phyloP scores from a whole-genome alignment of 2,329 filamentous ascomycete species.

The Trichoderma koningii region DNA sequence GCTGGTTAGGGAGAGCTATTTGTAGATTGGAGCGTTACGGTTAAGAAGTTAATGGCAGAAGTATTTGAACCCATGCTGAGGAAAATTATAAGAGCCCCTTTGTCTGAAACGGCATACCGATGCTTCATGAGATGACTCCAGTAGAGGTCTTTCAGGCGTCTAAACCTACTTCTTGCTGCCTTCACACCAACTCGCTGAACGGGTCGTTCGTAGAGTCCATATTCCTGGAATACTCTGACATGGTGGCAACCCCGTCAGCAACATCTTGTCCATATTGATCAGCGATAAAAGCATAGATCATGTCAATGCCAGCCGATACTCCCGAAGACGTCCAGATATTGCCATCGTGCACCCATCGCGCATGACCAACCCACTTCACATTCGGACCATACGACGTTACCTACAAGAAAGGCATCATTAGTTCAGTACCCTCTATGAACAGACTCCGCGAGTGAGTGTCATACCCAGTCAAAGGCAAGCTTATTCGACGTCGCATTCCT shows the following conservation, averaged over 20 bases:
- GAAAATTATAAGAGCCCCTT: no score
- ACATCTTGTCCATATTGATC: slow-evolving; percentile 52
- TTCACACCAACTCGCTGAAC: slow-evolving; percentile 40
- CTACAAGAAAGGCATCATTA: slow-evolving; percentile 4
- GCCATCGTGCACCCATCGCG: slow-evolving; percentile 62
- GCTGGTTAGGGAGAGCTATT: neutral
- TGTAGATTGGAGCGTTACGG: neutral
- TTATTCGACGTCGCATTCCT: slow-evolving; percentile 64
- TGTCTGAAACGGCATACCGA: no score
- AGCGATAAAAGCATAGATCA: slow-evolving; percentile 41
- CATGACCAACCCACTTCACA: slow-evolving; percentile 57
- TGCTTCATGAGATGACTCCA: no score
- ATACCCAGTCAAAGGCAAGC: slow-evolving; percentile 47
- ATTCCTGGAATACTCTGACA: slow-evolving; percentile 61
- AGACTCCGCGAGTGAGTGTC: neutral
- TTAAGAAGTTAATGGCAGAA: neutral
- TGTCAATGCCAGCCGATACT: slow-evolving; percentile 50
- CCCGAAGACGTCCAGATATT: slow-evolving; percentile 65
- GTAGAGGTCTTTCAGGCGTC: neutral
- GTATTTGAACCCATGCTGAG: no score
- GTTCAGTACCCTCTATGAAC: neutral
- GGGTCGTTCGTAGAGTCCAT: slow-evolving; percentile 54
- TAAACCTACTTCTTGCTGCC: no score
- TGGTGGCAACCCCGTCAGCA: slow-evolving; percentile 51
- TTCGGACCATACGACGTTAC: slow-evolving; percentile 45